These are phyloP conservation scores for Themeda triandra DNA, from an alignment of 176 grass and related monocot genomes.

Conservation along the genomic window DNA sequence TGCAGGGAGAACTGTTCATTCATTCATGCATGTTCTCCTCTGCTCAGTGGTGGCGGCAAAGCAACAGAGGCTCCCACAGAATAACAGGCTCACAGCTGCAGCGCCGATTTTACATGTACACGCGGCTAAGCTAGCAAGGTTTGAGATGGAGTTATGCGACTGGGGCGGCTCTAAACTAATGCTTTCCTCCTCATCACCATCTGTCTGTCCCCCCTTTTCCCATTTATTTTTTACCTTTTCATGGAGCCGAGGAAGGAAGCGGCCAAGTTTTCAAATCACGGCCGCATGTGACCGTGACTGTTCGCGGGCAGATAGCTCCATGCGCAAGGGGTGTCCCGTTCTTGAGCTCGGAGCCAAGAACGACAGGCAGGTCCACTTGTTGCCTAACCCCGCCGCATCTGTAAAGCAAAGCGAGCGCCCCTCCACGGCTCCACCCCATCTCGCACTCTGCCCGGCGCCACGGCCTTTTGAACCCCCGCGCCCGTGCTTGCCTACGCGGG, in stretches of 20 bases:
- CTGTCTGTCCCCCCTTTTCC: not conserved
- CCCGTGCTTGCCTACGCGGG: constrained; percentile 36
- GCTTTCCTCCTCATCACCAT: not conserved
- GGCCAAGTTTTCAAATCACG: constrained; percentile 51
- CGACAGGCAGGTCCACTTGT: constrained; percentile 38
- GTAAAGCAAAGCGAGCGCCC: constrained; percentile 20
- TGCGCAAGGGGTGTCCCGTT: constrained; percentile 29
- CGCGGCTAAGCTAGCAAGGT: not conserved
- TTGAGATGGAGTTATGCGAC: not conserved
- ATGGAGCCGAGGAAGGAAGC: constrained; percentile 22
- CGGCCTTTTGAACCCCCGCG: constrained; percentile 24
- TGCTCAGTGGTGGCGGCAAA: not conserved
- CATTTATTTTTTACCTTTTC: constrained; percentile 10
- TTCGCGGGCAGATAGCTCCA: constrained; percentile 37
- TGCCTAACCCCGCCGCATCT: constrained; percentile 33
- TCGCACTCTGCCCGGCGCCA: not conserved
- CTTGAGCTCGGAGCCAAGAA: constrained; percentile 50
- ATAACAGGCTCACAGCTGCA: no score
- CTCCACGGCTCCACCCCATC: not conserved
- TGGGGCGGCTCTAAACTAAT: constrained; percentile 30
- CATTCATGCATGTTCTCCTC: not conserved
- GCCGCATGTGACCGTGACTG: constrained; percentile 42
- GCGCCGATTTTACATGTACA: not conserved
- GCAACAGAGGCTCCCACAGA: not conserved
- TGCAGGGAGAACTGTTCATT: not conserved